Conservation (phyloP, 805 yeast genomes). For the Pichia nakasei region DNA sequence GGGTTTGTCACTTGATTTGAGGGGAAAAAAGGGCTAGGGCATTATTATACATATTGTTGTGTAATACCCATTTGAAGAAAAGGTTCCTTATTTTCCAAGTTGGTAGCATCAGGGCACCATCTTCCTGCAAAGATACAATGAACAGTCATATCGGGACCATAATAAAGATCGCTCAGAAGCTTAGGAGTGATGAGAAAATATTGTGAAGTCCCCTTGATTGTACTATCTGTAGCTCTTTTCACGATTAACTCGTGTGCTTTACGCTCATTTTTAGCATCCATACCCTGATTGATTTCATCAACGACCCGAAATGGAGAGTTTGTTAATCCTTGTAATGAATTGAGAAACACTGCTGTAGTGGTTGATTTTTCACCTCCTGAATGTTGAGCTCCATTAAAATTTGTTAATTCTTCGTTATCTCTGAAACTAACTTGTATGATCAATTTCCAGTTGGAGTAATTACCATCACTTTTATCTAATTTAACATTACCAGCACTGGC, state of each 20-base stretch:
- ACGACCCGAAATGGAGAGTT: constrained; percentile 89
- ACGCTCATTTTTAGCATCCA: constrained; percentile 91
- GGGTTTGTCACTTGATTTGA: background rate
- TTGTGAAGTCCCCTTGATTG: constrained; percentile 40
- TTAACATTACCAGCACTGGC: constrained; percentile 83
- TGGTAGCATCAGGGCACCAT: constrained; percentile 14
- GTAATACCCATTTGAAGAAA: constrained; percentile 26
- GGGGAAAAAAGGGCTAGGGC: background rate
- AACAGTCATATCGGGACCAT: constrained; percentile 71
- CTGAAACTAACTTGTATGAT: constrained; percentile 82
- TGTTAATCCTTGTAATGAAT: constrained; percentile 83
- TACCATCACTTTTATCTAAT: constrained; percentile 41
- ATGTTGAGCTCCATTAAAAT: constrained; percentile 78
- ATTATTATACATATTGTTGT: constrained; percentile 13
- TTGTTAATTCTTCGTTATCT: constrained; percentile 59
- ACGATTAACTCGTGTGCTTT: constrained; percentile 81
- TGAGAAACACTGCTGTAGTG: constrained; percentile 81
- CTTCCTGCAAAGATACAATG: constrained; percentile 69
- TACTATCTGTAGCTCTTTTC: constrained; percentile 58
- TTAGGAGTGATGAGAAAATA: constrained; percentile 93
- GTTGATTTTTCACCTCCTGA: constrained; percentile 98
- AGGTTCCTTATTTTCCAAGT: constrained; percentile 1
- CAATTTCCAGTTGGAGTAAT: constrained; percentile 70
- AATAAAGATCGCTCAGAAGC: constrained; percentile 65
- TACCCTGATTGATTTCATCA: constrained; percentile 97